Percentiles rank a stretch among this genome's conserved stretches.
Conservation (phyloP, 2,329 filamentous ascomycete species). For the Ophiostoma ips region DNA sequence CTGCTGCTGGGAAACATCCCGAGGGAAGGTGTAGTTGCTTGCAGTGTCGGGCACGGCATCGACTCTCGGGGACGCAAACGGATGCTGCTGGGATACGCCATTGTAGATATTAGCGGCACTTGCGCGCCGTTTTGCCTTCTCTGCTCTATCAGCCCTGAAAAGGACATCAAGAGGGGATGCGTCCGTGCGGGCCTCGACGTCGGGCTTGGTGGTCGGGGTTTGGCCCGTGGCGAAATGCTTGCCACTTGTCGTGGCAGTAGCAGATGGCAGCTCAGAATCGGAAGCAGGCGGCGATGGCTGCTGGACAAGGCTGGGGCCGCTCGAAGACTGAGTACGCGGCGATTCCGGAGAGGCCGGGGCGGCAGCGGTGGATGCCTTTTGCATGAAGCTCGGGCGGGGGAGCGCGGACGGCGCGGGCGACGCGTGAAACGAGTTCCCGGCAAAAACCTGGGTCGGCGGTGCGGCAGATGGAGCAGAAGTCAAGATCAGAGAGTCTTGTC, state of each 20-base stretch:
- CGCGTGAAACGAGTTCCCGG: constrained; percentile 86
- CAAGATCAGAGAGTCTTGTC: neutral
- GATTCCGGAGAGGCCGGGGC: constrained; percentile 41
- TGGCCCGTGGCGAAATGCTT: neutral
- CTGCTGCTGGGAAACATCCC: constrained; percentile 3
- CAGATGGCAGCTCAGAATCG: constrained; percentile 35
- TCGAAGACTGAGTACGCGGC: constrained; percentile 32
- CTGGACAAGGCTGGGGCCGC: constrained; percentile 19
- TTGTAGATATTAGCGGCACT: constrained; percentile 33
- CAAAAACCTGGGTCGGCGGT: constrained; percentile 51
- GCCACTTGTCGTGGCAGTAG: constrained; percentile 22
- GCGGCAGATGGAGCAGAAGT: neutral
- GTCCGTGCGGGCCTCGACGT: constrained; percentile 23
- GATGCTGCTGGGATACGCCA: constrained; percentile 28
- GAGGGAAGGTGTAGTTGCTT: constrained; percentile 6
- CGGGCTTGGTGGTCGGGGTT: neutral
- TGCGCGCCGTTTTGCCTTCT: constrained; percentile 48
- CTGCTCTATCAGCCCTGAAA: constrained; percentile 74
- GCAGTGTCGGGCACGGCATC: constrained; percentile 19
- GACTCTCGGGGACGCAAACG: constrained; percentile 34
- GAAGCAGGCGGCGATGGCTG: constrained; percentile 39
- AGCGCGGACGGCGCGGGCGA: constrained; percentile 84
- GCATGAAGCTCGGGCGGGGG: constrained; percentile 76
- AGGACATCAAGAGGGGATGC: constrained; percentile 80
- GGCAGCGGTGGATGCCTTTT: constrained; percentile 44